Evolutionary conservation across 1,139 yeast genomes (phyloP), one percentile per base, ranked within the genome.

Genomic region (Suhomyces guaymorum): DNA sequence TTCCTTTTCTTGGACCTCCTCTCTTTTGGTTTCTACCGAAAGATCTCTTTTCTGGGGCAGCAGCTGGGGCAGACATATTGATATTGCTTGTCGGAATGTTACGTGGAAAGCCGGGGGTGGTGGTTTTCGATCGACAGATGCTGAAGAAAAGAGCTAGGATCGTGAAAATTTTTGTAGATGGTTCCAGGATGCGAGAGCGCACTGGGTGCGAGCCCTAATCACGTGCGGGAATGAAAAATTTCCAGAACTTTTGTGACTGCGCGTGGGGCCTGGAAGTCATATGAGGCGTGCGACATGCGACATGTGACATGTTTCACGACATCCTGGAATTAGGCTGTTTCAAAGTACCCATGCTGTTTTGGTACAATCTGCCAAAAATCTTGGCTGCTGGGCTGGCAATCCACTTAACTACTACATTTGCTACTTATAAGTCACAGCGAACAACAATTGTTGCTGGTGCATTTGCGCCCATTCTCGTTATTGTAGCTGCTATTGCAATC

Each of bases 51-150:
- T 41, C 43, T 55, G 64, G 66, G 49, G 67, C 64, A 41, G 59
- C 50, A 39, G 63, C 54, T 56, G 75, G 72, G 61, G 84, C 82
- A 59, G 87, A 80, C 90, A 82, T 82, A 48, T 69, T 47, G 38
- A 37, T 51, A 46, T 23, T 28, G 51, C 48, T 32, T 60, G 83
- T 82, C 90, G 90, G 90, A 77, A 82, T 82, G 77, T 78, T 66
- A 78, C 90, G 84, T 80, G 90, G 92, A 82, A 82, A 82, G 83
- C 86, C 87, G 89, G 84, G 39, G 76, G 86, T 17, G 83, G 78
- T 82, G 88, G 86, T 80, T 82, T 82, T 83, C 92, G 71, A 80
- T 83, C 92, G 90, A 83, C 80, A 65, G 59, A 28, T 45, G 35
- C 14, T 17, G 19, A 17, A 17, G 19, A 17, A 17, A 17, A 35